Evolutionary conservation across 805 yeast species (phyloP), one percentile per base, ranked within the genome.

Genomic region (Lipomyces starkeyi): DNA sequence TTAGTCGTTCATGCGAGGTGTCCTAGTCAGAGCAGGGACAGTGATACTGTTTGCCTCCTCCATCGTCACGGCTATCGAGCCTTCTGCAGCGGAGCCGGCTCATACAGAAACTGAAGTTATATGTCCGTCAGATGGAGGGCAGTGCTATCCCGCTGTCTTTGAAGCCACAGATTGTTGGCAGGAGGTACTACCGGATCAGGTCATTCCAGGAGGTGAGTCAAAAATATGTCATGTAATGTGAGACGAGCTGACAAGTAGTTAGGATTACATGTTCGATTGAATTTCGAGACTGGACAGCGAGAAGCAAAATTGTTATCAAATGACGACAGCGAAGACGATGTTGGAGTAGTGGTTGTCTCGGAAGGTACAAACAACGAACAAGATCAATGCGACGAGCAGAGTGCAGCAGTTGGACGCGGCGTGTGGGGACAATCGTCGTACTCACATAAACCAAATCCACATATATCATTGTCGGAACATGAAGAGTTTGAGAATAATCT

Each of bases 201-300:
- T 84, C 7, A 83, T 93, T 2, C 97, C 97, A 0, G 85, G 85
- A 6, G 73, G 73, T 70, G 63, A 13, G 68, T 54, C 17, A 11
- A 17, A 20, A 17, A 9, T 7, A 58, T 13, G 40, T 14, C 14
- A 20, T 9, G 25, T 14, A 5, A 29, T 25, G 20, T 7, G 32
- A 29, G 22, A 7, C 47, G 22, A 40, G 13, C 22, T 49, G 13
- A 37, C 27, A 0, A 7, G 3, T 3, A 7, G 3, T 43, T 11
- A 70, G 98, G 98, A 0, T 78, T 91, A 43, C 93, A 91, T 77
- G 86, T 93, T 13, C 82, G 91, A 71, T 74, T 93, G 72, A 88
- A 91, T 76, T 78, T 93, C 66, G 91, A 88, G n/a, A 87, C 93
- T 0, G 88, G 89, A 22, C 77, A 79, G 34, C 86, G 84, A 73